Base-by-base conservation (phyloP, 1,139 yeast genomes). In the Citeromyces hawaiiensis region DNA sequence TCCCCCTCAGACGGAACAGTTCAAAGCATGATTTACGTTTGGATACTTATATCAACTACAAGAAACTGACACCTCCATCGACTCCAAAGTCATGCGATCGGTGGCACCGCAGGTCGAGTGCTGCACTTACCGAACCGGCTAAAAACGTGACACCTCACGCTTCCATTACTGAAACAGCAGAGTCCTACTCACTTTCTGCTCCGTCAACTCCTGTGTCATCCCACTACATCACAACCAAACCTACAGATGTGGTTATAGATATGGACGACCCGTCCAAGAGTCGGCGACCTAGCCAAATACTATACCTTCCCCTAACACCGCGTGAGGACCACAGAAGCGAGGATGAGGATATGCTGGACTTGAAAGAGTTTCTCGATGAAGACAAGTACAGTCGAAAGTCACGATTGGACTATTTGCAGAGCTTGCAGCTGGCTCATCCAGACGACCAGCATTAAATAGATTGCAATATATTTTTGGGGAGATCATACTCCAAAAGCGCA, bases 171-270 rank as follows among this genome's bases (percentile, higher is more conserved):
- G 27, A 23, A 23, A 7, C 27, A 9, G 5, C 27, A 3, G 27
- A 23, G 9, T 6, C 11, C 27, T 9, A 23, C 27, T 6, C 27
- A 6, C 21, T 19, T 7, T 19, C 21, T 4, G 34, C 17, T 13
- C 34, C 34, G 11, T 9, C 34, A 13, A 30, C 34, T 7, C 17
- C 15, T 5, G 17, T 10, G 17, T 13, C 34, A 10, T 30, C 34
- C 17, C 34, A 30, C 34, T 30, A 30, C 34, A 16, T 30, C 3
- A 30, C 34, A 14, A 30, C 36, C 29, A 35, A 15, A 19, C 36
- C 45, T 4, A 45, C 49, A 6, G 33, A 40, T 14, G 44, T 40
- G 17, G 39, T 37, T 11, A 44, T 48, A 16, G 43, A 48, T 36
- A 36, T 48, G 36, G 52, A 48, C 38, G 46, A 43, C 29, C 29